Base-by-base conservation (phyloP, 495 filamentous ascomycete species). In the Coniosporium apollinis region DNA sequence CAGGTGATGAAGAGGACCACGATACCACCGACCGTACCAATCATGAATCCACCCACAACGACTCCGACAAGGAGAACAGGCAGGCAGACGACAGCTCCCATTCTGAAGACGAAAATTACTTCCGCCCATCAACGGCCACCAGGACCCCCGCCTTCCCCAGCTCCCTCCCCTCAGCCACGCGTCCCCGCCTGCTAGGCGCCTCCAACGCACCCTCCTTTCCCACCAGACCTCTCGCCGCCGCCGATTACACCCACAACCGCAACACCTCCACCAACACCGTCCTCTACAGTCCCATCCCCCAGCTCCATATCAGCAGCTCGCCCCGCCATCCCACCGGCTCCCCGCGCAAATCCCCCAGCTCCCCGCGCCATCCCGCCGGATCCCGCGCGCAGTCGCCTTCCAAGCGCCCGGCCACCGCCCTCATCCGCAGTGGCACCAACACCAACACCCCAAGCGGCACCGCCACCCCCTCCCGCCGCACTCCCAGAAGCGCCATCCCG, bases 211-310 rank as follows among this genome's bases (percentile, higher is more conserved):
- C 33, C 1, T 41, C 39, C 13, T 45, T n/a, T n/a, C n/a, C 42
- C 5, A 13, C 30, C 3, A 30, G 19, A 28, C 14, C 20, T 4
- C 33, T 28, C 16, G 15, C 17, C 11, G 14, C 34, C 44, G 1
- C 34, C 43, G 11, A 40, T 20, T n/a, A n/a, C n/a, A n/a, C n/a
- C 42, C 74, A 76, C 42, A 62, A 53, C 34, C 72, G 84, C 15
- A 82, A 78, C 34, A 45, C 71, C 10, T 89, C 83, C 3, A 81
- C 73, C 17, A 80, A 70, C 42, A 91, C 84, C 2, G 79, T 87
- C 34, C 52, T 91, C 0, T 83, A 79, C 50, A 74, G 68, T 21
- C 79, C 76, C 3, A 49, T 41, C 2, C 39, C 44, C 19, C 19
- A 36, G 9, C 46, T 46, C 11, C 47, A 46, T 18, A 45, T 46